A percentile compares a stretch with the other conserved stretches of the same genome.
Conservation (phyloP, 2,329 filamentous ascomycete genomes). For the Penicillium sp. region DNA sequence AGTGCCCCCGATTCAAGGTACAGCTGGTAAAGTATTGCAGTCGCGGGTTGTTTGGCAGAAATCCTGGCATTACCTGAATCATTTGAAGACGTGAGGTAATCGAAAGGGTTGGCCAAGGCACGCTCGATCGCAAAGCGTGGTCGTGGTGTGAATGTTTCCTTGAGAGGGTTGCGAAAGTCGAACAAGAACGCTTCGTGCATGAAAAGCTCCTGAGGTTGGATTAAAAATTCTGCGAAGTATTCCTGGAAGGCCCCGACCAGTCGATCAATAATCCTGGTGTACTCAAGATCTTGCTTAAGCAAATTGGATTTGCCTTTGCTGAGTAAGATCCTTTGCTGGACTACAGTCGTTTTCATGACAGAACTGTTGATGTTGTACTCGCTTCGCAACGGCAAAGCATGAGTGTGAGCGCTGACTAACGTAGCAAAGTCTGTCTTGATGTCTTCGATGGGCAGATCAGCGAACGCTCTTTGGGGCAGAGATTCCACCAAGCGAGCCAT, state of each 20-base stretch:
- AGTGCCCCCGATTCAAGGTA: conserved; percentile 57
- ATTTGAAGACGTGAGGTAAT: conserved; percentile 54
- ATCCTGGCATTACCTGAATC: conserved; percentile 29
- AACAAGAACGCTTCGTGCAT: conserved; percentile 55
- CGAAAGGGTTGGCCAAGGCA: conserved; percentile 53
- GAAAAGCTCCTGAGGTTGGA: conserved; percentile 47
- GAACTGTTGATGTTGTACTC: conserved; percentile 64
- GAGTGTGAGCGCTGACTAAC: conserved; percentile 44
- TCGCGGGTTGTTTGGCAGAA: conserved; percentile 51
- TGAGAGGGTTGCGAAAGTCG: conserved; percentile 52
- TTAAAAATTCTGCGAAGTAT: conserved; percentile 43
- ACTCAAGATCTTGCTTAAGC: conserved; percentile 49
- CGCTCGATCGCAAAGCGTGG: conserved; percentile 56
- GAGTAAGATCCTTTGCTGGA: conserved; percentile 54
- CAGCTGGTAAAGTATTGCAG: conserved; percentile 56
- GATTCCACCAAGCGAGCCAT: conserved; percentile 38
- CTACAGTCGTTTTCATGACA: conserved; percentile 52
- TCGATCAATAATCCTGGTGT: conserved; percentile 48
- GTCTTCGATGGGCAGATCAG: conserved; percentile 33
- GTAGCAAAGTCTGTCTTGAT: conserved; percentile 45
- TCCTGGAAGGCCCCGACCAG: conserved; percentile 42
- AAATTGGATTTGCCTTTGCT: conserved; percentile 52
- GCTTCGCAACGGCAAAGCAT: conserved; percentile 57
- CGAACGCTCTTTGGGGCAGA: conserved; percentile 31
- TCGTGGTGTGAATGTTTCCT: conserved; percentile 53